Evolutionary conservation across 2,329 filamentous ascomycete species (phyloP).

Genomic region (Arthrobotrys entomopaga): DNA sequence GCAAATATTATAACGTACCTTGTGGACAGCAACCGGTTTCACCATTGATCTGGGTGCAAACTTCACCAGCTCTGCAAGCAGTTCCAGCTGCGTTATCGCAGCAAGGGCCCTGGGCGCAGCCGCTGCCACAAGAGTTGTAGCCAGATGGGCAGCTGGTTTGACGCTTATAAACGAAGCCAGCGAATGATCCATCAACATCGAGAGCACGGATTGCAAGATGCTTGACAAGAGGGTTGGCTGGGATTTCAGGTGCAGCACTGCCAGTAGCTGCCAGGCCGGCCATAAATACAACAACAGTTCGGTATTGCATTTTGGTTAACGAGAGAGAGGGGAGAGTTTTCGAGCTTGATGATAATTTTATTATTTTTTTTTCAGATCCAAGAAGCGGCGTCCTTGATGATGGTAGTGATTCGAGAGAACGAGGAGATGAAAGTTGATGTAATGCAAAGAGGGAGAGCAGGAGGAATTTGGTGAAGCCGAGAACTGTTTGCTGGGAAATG

Average conservation of each 20-base stretch:
- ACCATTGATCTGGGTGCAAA: conserved; percentile 38
- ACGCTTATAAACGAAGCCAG: conserved; percentile 49
- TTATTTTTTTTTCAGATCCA: background rate
- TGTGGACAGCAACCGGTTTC: conserved; percentile 46
- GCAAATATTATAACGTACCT: conserved; percentile 23
- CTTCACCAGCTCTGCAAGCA: conserved; percentile 46
- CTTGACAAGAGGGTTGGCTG: conserved; percentile 50
- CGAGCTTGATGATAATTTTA: background rate
- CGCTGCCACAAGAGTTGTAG: conserved; percentile 32
- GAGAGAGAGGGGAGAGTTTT: conserved; percentile 23
- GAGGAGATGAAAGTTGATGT: conserved; percentile 1
- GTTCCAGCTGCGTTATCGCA: conserved; percentile 31
- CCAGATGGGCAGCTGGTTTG: conserved; percentile 33
- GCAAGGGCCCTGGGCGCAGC: conserved; percentile 42
- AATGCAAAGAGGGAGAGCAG: background rate
- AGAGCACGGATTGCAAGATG: conserved; percentile 45
- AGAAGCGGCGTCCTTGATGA: conserved; percentile 14
- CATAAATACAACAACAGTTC: conserved; percentile 26
- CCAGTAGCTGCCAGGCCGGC: conserved; percentile 33
- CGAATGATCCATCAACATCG: conserved; percentile 46
- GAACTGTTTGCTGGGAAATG: conserved; percentile 29
- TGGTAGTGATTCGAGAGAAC: conserved; percentile 18
- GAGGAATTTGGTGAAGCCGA: too few species aligned
- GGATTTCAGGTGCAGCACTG: conserved; percentile 24
- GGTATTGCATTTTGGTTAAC: conserved; percentile 36